Conservation (phyloP, 805 yeast species). For the Wickerhamomyces bovis region DNA sequence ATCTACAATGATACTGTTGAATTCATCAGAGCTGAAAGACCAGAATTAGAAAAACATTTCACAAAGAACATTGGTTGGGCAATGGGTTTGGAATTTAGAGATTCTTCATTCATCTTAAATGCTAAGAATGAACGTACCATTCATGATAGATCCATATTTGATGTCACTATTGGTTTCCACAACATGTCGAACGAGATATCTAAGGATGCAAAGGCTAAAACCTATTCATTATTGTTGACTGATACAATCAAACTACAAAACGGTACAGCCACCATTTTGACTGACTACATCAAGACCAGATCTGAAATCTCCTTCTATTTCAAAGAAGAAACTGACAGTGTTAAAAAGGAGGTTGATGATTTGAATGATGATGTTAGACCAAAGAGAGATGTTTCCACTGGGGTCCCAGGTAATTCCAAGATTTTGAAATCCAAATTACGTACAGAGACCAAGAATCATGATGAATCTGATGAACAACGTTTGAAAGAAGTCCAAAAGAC, state of each 20-base stretch:
- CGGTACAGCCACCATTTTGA: conserved; percentile 56
- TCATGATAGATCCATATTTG: conserved; percentile 67
- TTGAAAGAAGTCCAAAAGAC: conserved; percentile 79
- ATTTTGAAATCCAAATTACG: conserved; percentile 74
- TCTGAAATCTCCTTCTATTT: conserved; percentile 80
- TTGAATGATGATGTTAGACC: conserved; percentile 31
- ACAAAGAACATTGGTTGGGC: conserved; percentile 83
- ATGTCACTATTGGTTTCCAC: conserved; percentile 72
- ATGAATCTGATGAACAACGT: conserved; percentile 72
- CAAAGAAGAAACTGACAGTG: conserved; percentile 53
- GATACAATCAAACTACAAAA: conserved; percentile 71
- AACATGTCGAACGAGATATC: conserved; percentile 45
- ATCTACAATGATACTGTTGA: conserved; percentile 61
- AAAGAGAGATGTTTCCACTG: conserved; percentile 24
- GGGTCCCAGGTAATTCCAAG: conserved; percentile 42
- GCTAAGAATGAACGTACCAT: conserved; percentile 64
- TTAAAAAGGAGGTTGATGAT: conserved; percentile 33
- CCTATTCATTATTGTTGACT: conserved; percentile 66
- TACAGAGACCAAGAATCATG: conserved; percentile 65
- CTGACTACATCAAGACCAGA: conserved; percentile 66
- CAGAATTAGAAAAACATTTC: conserved; percentile 59
- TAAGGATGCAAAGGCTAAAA: conserved; percentile 43
- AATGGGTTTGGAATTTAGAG: conserved; percentile 86
- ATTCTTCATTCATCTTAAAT: conserved; percentile 66
- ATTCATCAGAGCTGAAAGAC: conserved; percentile 53